Conservation (phyloP, 306 rosid species). For the Inga oerstediana region DNA sequence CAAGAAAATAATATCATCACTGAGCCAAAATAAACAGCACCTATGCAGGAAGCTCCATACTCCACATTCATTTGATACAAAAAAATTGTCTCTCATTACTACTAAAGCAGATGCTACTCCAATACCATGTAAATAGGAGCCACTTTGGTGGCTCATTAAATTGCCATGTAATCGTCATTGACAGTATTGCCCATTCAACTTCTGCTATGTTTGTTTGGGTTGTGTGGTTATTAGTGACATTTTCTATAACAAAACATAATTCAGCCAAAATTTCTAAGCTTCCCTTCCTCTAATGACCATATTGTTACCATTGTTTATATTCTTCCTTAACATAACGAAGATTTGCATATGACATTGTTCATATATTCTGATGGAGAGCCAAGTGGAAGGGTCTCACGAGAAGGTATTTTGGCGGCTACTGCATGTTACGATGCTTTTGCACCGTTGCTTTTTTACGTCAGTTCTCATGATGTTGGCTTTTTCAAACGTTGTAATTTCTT, state of each 20-base stretch:
- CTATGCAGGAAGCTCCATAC: no score
- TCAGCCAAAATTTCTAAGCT: not conserved
- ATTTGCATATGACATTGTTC: conserved; percentile 92
- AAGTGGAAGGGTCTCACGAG: conserved; percentile 9
- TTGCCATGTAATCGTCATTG: not conserved
- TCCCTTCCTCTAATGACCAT: conserved; percentile 6
- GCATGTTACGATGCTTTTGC: conserved; percentile 26
- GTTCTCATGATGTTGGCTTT: conserved; percentile 26
- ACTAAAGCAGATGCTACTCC: no score
- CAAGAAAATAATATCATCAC: no score
- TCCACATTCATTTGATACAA: no score
- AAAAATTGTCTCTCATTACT: no score
- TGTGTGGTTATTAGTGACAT: not conserved
- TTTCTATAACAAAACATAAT: conserved; percentile 16
- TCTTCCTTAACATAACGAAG: conserved; percentile 63
- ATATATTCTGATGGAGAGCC: conserved; percentile 67
- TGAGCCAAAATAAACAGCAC: no score
- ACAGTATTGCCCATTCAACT: not conserved
- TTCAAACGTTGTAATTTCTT: conserved; percentile 9
- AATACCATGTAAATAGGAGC: not conserved
- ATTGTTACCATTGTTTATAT: conserved; percentile 2
- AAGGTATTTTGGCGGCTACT: conserved; percentile 23
- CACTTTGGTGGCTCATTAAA: not conserved
- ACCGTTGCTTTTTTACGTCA: conserved; percentile 12
- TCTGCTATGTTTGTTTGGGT: conserved; percentile 11